These are phyloP conservation scores for Aspergillus sp. DNA, from an alignment of 2,329 filamentous ascomycete genomes.

Conservation along the genomic window DNA sequence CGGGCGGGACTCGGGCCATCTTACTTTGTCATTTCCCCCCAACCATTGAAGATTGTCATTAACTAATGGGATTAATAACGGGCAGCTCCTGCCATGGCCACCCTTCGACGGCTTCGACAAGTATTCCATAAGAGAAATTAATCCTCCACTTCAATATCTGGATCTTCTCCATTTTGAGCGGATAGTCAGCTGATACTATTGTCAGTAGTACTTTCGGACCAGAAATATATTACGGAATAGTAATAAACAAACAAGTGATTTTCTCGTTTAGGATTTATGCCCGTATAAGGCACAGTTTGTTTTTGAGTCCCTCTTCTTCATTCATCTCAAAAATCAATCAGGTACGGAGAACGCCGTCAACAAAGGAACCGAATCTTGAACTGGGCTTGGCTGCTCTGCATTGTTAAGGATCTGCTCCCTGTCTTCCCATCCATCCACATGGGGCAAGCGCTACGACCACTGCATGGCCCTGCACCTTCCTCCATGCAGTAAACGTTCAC, in stretches of 20 bases:
- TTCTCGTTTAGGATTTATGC: too few relatives aligned
- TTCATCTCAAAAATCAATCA: neutral
- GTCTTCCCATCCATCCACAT: slow-evolving; percentile 7
- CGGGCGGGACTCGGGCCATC: slow-evolving; percentile 1
- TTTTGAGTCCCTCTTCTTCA: too few relatives aligned
- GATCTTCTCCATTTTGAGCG: slow-evolving; percentile 2
- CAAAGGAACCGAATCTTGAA: slow-evolving; percentile 1
- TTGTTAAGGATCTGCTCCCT: slow-evolving; percentile 1
- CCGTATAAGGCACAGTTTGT: too few relatives aligned
- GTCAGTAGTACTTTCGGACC: neutral
- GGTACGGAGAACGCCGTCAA: neutral
- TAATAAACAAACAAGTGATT: neutral
- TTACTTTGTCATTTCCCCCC: neutral
- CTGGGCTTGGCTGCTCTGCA: slow-evolving; percentile 2
- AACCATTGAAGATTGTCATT: slow-evolving; percentile 4
- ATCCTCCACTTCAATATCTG: slow-evolving; percentile 13
- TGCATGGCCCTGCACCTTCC: slow-evolving; percentile 5
- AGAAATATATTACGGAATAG: neutral
- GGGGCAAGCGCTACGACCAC: slow-evolving; percentile 8
- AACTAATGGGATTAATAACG: slow-evolving; percentile 1
- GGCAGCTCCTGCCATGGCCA: slow-evolving; percentile 11
- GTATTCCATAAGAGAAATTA: slow-evolving; percentile 15
- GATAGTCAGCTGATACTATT: slow-evolving; percentile 4
- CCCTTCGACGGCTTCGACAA: slow-evolving; percentile 16
- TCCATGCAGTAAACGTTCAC: neutral